Conservation (phyloP, 192 early-diverging fungal genomes). For the Gaertneriomyces semiglobifer region DNA sequence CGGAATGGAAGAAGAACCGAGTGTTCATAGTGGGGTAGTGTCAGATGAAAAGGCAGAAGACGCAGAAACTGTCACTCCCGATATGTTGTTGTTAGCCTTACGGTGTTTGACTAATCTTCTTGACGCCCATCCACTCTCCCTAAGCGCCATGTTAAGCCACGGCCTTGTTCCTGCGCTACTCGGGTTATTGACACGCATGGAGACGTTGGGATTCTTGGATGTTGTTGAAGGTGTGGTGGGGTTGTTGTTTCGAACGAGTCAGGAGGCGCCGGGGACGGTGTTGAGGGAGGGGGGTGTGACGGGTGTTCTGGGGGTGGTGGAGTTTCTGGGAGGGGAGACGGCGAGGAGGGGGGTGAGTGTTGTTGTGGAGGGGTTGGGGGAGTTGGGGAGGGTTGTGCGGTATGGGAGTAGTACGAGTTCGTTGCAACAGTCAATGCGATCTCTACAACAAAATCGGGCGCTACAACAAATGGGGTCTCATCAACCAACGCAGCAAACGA, state of each 20-base stretch:
- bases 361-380: no score
- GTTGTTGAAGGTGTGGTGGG: slow-evolving; percentile 83
- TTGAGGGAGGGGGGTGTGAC: slow-evolving; percentile 69
- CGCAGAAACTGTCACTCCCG: slow-evolving; percentile 46
- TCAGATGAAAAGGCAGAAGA: no score
- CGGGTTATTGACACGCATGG: slow-evolving; percentile 74
- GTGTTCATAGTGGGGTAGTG: no score
- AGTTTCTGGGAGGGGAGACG: slow-evolving; percentile 67
- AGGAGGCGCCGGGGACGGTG: slow-evolving; percentile 66
- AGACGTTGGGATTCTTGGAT: slow-evolving; percentile 69
- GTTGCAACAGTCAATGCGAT: no score
- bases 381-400: no score
- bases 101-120: slow-evolving; percentile 88
- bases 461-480: no score
- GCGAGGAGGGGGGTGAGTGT: no score
- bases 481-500: no score
- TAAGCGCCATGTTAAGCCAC: slow-evolving; percentile 61
- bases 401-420: no score
- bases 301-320: slow-evolving; percentile 77
- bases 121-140: slow-evolving; percentile 75
- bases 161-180: slow-evolving; percentile 70
- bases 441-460: no score
- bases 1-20: no score
- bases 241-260: slow-evolving; percentile 74
- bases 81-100: slow-evolving; percentile 83